phyloP scores from a whole-genome alignment of 2,329 filamentous ascomycete genomes.

The Trichophyton benhamiae region DNA sequence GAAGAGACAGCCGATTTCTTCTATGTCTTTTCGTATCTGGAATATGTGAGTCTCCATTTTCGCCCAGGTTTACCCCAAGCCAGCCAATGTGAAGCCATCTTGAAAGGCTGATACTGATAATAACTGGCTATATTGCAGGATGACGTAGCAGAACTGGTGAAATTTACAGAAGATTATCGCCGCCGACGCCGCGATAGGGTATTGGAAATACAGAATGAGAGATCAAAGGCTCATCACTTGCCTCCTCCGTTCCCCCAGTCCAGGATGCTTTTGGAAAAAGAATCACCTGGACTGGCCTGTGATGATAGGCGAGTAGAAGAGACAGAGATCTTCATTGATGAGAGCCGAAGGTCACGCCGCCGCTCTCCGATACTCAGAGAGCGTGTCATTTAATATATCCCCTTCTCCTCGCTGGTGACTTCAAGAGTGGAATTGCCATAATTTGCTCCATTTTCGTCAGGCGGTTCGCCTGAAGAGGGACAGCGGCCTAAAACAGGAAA shows the following conservation, averaged over 20 bases:
- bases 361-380: background rate
- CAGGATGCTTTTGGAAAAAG: background rate
- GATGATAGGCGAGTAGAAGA: background rate
- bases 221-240: constrained; percentile 12
- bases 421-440: too few relatives aligned
- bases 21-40: constrained; percentile 83
- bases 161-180: constrained; percentile 72
- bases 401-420: background rate
- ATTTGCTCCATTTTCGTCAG: too few relatives aligned
- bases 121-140: constrained; percentile 44
- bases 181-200: constrained; percentile 48
- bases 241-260: constrained; percentile 8
- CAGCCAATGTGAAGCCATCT: background rate
- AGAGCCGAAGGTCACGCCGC: background rate
- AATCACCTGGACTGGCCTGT: background rate
- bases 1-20: constrained; percentile 84
- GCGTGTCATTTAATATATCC: background rate
- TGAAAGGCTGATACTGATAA: too few relatives aligned
- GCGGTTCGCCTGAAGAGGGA: too few relatives aligned
- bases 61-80: background rate
- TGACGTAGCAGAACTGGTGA: constrained; percentile 72
- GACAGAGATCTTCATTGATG: constrained; percentile 1
- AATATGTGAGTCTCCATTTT: constrained; percentile 54
- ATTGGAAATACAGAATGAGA: constrained; percentile 44
- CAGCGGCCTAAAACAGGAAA: too few relatives aligned